These are phyloP conservation scores for Metschnikowia baotianmanensis DNA, from an alignment of 805 yeast species.

Conservation along the genomic window DNA sequence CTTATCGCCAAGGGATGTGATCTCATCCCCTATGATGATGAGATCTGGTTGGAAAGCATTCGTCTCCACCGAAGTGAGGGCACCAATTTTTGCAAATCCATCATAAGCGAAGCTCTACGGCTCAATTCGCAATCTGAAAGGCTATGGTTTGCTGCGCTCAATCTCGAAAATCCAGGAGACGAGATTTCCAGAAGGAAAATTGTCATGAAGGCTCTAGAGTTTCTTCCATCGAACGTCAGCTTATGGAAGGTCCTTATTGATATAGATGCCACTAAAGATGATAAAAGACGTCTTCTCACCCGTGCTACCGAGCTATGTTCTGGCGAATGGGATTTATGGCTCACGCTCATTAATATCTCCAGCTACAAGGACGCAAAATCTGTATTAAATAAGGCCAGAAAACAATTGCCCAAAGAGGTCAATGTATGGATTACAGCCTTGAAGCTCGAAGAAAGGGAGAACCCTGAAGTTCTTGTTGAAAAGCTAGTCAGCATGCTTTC, in stretches of 20 bases:
- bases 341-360: conserved; percentile 49
- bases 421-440: conserved; percentile 68
- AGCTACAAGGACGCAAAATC: conserved; percentile 48
- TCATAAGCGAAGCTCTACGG: conserved; percentile 65
- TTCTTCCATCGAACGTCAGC: conserved; percentile 50
- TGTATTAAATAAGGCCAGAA: conserved; percentile 60
- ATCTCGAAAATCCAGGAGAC: conserved; percentile 56
- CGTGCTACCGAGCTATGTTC: conserved; percentile 75
- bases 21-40: conserved; percentile 62
- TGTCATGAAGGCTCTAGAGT: conserved; percentile 69
- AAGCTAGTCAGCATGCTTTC: conserved; percentile 48
- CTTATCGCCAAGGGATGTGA: conserved; percentile 74
- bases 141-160: conserved; percentile 73
- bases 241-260: conserved; percentile 72
- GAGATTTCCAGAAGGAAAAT: conserved; percentile 50
- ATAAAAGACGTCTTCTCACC: conserved; percentile 50
- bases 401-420: conserved; percentile 26
- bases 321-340: conserved; percentile 62
- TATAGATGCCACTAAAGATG: conserved; percentile 51
- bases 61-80: conserved; percentile 52
- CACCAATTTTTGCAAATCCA: conserved; percentile 46
- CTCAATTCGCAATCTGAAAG: conserved; percentile 53
- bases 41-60: conserved; percentile 80
- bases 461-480: conserved; percentile 37
- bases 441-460: conserved; percentile 60